Evolutionary conservation across 2,329 filamentous ascomycete genomes (phyloP).

Genomic region (Lojkania enalia): DNA sequence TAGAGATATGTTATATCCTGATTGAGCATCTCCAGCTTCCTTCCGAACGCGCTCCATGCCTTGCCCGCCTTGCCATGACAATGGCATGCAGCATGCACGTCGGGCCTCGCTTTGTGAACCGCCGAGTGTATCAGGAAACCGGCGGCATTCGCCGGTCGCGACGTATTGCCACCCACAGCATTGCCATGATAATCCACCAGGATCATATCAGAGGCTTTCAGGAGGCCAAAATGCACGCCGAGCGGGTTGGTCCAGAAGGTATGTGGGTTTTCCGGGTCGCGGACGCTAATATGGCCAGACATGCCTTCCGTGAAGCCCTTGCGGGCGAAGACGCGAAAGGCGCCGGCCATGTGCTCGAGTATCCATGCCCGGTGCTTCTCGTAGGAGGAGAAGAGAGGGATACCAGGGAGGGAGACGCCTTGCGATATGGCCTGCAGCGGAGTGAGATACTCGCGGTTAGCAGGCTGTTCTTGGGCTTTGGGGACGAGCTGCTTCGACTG

Average conservation of each 20-base stretch:
- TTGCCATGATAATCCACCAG: slow-evolving; percentile 66
- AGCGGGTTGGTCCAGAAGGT: slow-evolving; percentile 72
- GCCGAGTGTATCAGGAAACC: slow-evolving; percentile 72
- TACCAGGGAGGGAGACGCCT: slow-evolving; percentile 54
- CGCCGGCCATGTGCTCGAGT: slow-evolving; percentile 65
- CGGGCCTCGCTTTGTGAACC: slow-evolving; percentile 66
- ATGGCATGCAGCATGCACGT: slow-evolving; percentile 70
- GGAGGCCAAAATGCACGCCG: slow-evolving; percentile 65
- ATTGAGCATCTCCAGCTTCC: slow-evolving; percentile 70
- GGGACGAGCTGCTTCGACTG: slow-evolving; percentile 24
- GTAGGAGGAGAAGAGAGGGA: slow-evolving; percentile 59
- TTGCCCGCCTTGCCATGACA: slow-evolving; percentile 68
- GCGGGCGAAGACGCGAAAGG: slow-evolving; percentile 69
- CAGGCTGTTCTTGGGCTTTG: slow-evolving; percentile 22
- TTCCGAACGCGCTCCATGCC: slow-evolving; percentile 68
- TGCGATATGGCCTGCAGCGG: slow-evolving; percentile 51
- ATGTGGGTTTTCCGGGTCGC: slow-evolving; percentile 64
- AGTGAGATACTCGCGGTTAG: slow-evolving; percentile 35
- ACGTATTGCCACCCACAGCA: slow-evolving; percentile 65
- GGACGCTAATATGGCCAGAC: slow-evolving; percentile 68
- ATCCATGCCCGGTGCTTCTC: slow-evolving; percentile 65
- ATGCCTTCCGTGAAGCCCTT: slow-evolving; percentile 70
- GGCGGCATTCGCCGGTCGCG: slow-evolving; percentile 65
- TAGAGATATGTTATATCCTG: slow-evolving; percentile 69
- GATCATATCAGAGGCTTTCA: slow-evolving; percentile 69